Conservation (phyloP, 2,329 filamentous ascomycete species). For the Penicillium sp. region DNA sequence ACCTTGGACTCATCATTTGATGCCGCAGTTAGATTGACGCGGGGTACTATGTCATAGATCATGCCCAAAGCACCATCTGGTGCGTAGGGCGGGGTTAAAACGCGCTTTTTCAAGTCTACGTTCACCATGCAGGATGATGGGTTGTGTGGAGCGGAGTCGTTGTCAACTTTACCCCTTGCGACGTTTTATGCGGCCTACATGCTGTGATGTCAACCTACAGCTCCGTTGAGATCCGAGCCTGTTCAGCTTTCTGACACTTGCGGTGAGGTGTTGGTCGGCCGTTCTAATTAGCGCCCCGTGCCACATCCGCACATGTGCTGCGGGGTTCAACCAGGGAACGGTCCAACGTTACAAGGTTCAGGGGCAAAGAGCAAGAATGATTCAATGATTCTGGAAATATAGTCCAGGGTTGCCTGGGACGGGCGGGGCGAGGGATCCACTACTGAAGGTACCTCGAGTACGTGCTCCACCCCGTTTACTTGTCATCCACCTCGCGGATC, state of each 20-base stretch:
- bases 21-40: background rate
- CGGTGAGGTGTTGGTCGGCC: background rate
- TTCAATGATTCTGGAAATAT: background rate
- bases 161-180: background rate
- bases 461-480: background rate
- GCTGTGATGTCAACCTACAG: background rate
- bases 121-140: background rate
- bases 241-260: background rate
- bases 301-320: background rate
- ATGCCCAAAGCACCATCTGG: background rate
- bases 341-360: background rate
- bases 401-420: background rate
- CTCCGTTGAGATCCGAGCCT: background rate
- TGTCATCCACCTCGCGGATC: constrained; percentile 27
- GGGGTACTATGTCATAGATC: background rate
- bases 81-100: background rate
- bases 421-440: too few species aligned
- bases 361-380: too few species aligned
- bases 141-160: background rate
- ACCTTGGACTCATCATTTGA: background rate
- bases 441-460: background rate
- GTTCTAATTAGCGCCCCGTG: background rate
- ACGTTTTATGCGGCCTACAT: background rate
- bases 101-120: background rate
- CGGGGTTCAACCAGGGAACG: background rate